Percentiles rank a stretch among this genome's conserved stretches.
Conservation (phyloP, 2,329 filamentous ascomycete species). For the Pseudogymnoascus sp. region DNA sequence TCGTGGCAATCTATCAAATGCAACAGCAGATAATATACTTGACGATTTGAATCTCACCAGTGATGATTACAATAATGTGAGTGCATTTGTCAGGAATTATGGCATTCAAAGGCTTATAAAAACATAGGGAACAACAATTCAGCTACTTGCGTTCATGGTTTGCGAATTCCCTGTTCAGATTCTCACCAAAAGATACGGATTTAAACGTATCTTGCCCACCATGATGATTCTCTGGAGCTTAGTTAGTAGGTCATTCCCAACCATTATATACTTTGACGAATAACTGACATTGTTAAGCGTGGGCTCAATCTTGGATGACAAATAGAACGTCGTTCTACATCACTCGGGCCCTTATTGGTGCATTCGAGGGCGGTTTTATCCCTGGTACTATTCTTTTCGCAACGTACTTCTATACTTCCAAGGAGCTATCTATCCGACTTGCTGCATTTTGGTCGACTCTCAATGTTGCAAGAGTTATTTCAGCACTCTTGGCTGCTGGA, state of each 20-base stretch:
- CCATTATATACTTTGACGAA: constrained; percentile 10
- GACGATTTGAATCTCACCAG: constrained; percentile 41
- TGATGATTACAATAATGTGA: constrained; percentile 49
- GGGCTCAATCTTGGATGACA: constrained; percentile 45
- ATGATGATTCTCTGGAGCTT: constrained; percentile 45
- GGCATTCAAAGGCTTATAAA: neutral
- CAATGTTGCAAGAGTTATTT: constrained; percentile 36
- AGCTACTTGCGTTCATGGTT: constrained; percentile 45
- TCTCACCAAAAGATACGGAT: constrained; percentile 50
- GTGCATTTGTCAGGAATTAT: constrained; percentile 33
- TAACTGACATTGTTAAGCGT: constrained; percentile 33
- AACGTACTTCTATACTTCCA: constrained; percentile 65
- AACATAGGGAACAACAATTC: constrained; percentile 43
- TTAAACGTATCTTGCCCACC: constrained; percentile 47
- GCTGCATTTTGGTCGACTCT: constrained; percentile 60
- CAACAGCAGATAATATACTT: constrained; percentile 55
- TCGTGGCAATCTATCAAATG: constrained; percentile 56
- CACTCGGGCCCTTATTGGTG: constrained; percentile 45
- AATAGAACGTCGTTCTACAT: constrained; percentile 41
- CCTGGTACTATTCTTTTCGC: constrained; percentile 57
- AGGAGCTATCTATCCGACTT: constrained; percentile 59
- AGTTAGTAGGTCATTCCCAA: constrained; percentile 29
- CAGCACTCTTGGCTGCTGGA: constrained; percentile 41
- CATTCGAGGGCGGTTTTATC: constrained; percentile 51
- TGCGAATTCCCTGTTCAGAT: constrained; percentile 55